These are phyloP conservation scores for Fusarium cicatricum DNA, from an alignment of 2,329 filamentous ascomycete genomes.

Conservation along the genomic window DNA sequence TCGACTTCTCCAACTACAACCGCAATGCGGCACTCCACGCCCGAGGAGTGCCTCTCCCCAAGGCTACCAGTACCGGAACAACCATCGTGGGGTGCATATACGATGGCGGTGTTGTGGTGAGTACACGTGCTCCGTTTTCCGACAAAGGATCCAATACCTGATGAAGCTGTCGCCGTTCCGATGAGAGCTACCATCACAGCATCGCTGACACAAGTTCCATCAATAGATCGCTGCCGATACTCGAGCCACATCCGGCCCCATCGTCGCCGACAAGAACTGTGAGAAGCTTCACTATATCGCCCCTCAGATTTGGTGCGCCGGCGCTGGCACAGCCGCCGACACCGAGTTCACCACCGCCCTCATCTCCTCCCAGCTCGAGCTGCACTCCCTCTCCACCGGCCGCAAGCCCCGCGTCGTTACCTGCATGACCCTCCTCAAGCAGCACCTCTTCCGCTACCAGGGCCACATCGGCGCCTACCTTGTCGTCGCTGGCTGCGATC, in stretches of 20 bases:
- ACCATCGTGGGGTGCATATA: conserved; percentile 98
- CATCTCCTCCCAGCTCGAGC: conserved; percentile 98
- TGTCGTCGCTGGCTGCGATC: conserved; percentile 95
- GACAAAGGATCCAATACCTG: not conserved
- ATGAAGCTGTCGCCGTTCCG: conserved; percentile 11
- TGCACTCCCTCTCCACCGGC: conserved; percentile 94
- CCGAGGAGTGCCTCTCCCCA: conserved; percentile 91
- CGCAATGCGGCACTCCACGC: conserved; percentile 97
- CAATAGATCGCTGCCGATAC: conserved; percentile 94
- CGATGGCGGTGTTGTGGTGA: conserved; percentile 92
- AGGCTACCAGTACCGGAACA: conserved; percentile 97
- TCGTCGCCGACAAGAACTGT: conserved; percentile 99
- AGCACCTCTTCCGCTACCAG: conserved; percentile 98
- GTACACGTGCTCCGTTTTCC: conserved; percentile 44
- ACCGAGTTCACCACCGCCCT: conserved; percentile 99
- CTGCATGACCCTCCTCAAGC: conserved; percentile 99
- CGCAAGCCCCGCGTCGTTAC: conserved; percentile 97
- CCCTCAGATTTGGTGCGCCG: conserved; percentile 98
- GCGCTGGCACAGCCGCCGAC: conserved; percentile 96
- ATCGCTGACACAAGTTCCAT: conserved; percentile 27
- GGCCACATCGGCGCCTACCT: conserved; percentile 98
- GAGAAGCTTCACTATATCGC: conserved; percentile 99
- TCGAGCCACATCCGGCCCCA: conserved; percentile 94
- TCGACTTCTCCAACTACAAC: conserved; percentile 99
- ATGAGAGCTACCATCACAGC: conserved; percentile 9